phyloP scores from a whole-genome alignment of 345 rosid species.

The Euphorbia tirucalli region DNA sequence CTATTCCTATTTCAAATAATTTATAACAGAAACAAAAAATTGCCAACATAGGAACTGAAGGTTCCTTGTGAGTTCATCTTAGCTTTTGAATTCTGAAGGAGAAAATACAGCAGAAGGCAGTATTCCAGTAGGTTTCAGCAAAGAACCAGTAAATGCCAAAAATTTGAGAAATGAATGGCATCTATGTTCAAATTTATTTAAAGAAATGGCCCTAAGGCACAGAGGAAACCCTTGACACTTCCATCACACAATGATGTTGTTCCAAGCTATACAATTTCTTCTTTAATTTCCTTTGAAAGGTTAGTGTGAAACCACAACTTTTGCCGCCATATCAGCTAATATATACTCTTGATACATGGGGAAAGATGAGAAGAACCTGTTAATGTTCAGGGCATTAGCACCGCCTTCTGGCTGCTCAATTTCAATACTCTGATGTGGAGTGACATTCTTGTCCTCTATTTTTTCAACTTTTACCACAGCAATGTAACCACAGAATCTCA shows the following conservation, averaged over 20 bases:
- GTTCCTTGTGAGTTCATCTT: neutral
- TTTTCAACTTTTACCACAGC: conserved; percentile 71
- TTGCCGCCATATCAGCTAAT: neutral
- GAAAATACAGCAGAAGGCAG: neutral
- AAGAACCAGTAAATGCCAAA: neutral
- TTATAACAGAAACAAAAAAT: neutral
- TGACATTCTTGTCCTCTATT: conserved; percentile 45
- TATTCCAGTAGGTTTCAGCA: neutral
- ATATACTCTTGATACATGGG: neutral
- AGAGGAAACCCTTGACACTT: neutral
- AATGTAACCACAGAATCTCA: conserved; percentile 82
- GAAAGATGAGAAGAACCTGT: conserved; percentile 51
- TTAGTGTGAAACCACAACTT: neutral
- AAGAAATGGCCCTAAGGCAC: conserved; percentile 4
- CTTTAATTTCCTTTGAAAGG: neutral
- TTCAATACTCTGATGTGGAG: conserved; percentile 55
- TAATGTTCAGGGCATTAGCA: conserved; percentile 92
- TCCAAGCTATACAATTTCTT: neutral
- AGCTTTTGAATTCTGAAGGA: neutral
- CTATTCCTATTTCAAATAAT: neutral
- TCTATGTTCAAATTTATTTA: neutral
- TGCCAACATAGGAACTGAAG: neutral
- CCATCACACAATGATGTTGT: neutral
- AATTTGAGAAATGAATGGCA: neutral
- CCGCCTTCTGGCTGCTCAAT: conserved; percentile 97